A percentile compares a stretch with the other conserved stretches of the same genome.
Evolutionary conservation across 108 stramenopile genomes (phyloP).

Genomic region (Aureococcus anophagefferens): DNA sequence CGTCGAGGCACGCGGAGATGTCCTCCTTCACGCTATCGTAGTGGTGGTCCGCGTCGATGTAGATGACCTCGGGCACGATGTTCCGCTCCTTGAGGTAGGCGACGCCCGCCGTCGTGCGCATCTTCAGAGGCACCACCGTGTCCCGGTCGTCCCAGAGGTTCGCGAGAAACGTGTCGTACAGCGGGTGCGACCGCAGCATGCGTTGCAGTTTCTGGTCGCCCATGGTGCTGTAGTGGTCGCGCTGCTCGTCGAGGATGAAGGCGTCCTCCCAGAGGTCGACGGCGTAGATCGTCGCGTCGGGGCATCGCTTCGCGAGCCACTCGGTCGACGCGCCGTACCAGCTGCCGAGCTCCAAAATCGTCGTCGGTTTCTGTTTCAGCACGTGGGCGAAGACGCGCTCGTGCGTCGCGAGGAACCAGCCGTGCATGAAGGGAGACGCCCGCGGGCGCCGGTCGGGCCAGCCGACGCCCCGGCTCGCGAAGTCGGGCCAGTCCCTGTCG

Average conservation of each 20-base stretch:
- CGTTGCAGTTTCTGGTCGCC: not conserved
- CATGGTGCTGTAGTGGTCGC: slow-evolving; percentile 8
- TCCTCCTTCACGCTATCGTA: slow-evolving; percentile 3
- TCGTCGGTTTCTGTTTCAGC: not conserved
- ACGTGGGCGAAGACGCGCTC: not conserved
- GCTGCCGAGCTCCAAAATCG: slow-evolving; percentile 5
- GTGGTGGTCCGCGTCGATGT: slow-evolving; percentile 23
- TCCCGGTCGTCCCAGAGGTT: not conserved
- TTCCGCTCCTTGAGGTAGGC: not conserved
- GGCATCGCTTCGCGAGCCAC: not conserved
- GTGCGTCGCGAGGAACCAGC: slow-evolving; percentile 9
- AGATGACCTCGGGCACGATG: slow-evolving; percentile 12
- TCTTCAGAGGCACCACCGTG: slow-evolving; percentile 10
- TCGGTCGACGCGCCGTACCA: slow-evolving; percentile 14
- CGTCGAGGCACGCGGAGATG: not conserved
- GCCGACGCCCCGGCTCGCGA: not conserved
- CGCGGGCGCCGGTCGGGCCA: not conserved
- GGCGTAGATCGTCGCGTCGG: slow-evolving; percentile 7
- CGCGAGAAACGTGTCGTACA: slow-evolving; percentile 3
- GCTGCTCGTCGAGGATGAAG: slow-evolving; percentile 7
- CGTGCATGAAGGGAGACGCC: not conserved
- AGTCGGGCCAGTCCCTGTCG: not conserved
- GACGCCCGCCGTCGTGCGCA: slow-evolving; percentile 5
- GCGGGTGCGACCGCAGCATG: not conserved
- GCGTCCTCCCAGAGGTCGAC: slow-evolving; percentile 11